These are phyloP conservation scores for Phytophthora kernoviae DNA, from an alignment of 352 stramenopile species.

Conservation along the genomic window DNA sequence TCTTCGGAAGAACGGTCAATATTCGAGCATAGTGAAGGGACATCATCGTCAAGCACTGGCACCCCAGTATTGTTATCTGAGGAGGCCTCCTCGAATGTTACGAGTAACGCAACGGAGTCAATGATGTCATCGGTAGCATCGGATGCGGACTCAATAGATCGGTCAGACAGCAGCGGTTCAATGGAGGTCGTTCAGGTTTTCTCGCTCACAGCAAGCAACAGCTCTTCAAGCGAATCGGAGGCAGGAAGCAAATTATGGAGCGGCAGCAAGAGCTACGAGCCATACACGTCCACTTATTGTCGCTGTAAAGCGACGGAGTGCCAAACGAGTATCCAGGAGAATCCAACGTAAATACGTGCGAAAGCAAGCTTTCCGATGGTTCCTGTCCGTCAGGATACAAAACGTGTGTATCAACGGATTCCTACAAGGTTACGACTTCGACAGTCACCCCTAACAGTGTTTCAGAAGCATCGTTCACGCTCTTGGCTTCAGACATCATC, in stretches of 20 bases:
- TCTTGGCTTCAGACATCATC: constrained; percentile 75
- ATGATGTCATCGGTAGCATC: constrained; percentile 26
- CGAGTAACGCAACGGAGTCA: constrained; percentile 1
- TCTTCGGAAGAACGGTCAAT: constrained; percentile 20
- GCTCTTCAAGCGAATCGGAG: constrained; percentile 26
- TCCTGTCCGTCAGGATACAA: constrained; percentile 65
- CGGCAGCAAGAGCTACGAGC: constrained; percentile 21
- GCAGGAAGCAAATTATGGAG: constrained; percentile 21
- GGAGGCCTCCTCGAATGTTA: constrained; percentile 4
- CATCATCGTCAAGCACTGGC: neutral
- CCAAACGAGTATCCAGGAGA: constrained; percentile 68
- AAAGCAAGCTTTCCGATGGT: constrained; percentile 46
- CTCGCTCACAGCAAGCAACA: constrained; percentile 30
- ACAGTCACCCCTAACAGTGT: constrained; percentile 69
- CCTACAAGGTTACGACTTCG: constrained; percentile 71
- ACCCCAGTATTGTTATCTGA: neutral
- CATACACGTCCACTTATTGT: constrained; percentile 72
- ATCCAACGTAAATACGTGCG: constrained; percentile 47
- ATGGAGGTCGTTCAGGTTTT: constrained; percentile 31
- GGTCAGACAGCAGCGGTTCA: constrained; percentile 4
- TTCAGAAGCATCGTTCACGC: constrained; percentile 64
- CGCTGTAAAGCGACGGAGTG: constrained; percentile 71
- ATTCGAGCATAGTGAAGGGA: constrained; percentile 3
- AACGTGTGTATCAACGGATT: constrained; percentile 70
- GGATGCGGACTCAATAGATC: constrained; percentile 11